Conservation (phyloP, 352 stramenopile genomes). For the Pythium guiyangense region DNA sequence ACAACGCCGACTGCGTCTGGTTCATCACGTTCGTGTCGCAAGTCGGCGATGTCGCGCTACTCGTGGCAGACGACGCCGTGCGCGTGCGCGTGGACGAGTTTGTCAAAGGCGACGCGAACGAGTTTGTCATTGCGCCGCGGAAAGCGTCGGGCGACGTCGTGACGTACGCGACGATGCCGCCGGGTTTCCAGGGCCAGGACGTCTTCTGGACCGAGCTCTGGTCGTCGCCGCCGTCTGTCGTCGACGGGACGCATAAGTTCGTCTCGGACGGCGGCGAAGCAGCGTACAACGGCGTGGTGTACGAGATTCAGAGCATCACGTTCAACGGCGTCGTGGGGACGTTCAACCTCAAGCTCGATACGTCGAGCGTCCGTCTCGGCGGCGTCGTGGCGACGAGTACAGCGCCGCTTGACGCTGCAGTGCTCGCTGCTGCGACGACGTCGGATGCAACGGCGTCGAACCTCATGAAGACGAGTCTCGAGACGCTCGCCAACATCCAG, state of each 20-base stretch:
- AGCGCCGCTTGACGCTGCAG: slow-evolving; percentile 35
- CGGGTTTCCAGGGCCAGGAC: slow-evolving; percentile 88
- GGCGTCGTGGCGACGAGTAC: slow-evolving; percentile 42
- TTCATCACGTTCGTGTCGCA: slow-evolving; percentile 84
- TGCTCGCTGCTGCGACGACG: slow-evolving; percentile 24
- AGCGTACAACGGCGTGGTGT: slow-evolving; percentile 86
- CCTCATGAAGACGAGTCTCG: slow-evolving; percentile 77
- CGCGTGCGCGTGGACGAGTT: slow-evolving; percentile 81
- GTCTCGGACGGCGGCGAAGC: slow-evolving; percentile 89
- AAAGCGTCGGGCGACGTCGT: slow-evolving; percentile 90
- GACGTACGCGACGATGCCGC: slow-evolving; percentile 73
- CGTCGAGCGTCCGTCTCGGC: slow-evolving; percentile 37
- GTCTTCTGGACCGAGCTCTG: slow-evolving; percentile 96
- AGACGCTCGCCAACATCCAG: slow-evolving; percentile 77
- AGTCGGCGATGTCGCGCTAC: slow-evolving; percentile 74
- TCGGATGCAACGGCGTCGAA: slow-evolving; percentile 55
- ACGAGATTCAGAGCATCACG: slow-evolving; percentile 89
- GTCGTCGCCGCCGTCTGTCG: slow-evolving; percentile 61
- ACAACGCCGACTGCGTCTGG: slow-evolving; percentile 53
- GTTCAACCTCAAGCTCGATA: slow-evolving; percentile 82
- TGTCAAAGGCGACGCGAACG: slow-evolving; percentile 91
- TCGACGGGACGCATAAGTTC: slow-evolving; percentile 89
- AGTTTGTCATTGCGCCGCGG: slow-evolving; percentile 94
- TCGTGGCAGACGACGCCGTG: slow-evolving; percentile 46
- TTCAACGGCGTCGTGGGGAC: slow-evolving; percentile 54